phyloP scores from a whole-genome alignment of 2,329 filamentous ascomycete genomes.

The Catunica adiposa region DNA sequence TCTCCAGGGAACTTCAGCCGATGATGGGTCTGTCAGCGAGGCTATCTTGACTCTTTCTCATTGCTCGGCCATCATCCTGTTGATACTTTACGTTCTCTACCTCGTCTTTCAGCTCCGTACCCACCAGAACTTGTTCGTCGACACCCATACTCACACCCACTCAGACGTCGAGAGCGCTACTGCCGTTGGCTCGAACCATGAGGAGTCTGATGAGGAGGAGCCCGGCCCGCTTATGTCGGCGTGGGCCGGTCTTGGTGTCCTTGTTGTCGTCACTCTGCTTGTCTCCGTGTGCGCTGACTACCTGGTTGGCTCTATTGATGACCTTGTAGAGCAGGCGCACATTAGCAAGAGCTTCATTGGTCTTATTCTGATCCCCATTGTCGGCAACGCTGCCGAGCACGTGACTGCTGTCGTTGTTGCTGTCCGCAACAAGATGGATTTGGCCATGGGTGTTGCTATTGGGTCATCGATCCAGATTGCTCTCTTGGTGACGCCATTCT shows the following conservation, averaged over 20 bases:
- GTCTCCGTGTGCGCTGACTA: conserved; percentile 64
- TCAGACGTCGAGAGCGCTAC: conserved; percentile 23
- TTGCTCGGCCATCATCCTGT: conserved; percentile 58
- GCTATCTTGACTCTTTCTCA: conserved; percentile 58
- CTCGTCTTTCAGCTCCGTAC: conserved; percentile 64
- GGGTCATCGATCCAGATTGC: conserved; percentile 73
- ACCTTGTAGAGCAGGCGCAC: conserved; percentile 48
- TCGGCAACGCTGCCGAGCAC: conserved; percentile 67
- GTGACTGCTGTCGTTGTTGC: conserved; percentile 69
- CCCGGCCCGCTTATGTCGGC: conserved; percentile 40
- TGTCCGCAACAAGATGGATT: conserved; percentile 58
- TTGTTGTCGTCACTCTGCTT: conserved; percentile 52
- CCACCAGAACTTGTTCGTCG: conserved; percentile 55
- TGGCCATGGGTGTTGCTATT: conserved; percentile 63
- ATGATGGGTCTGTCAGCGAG: conserved; percentile 26
- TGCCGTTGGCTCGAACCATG: conserved; percentile 22
- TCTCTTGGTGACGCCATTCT: conserved; percentile 61
- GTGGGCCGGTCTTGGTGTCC: conserved; percentile 45
- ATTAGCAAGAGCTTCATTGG: conserved; percentile 73
- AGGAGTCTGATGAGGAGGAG: conserved; percentile 19
- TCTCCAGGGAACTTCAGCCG: conserved; percentile 28
- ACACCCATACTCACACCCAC: conserved; percentile 22
- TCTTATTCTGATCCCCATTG: conserved; percentile 62
- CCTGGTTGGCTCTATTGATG: conserved; percentile 59
- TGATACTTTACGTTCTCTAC: conserved; percentile 60